Base-by-base conservation (phyloP, 192 early-diverging fungal genomes). In the Backusella psychrophila region DNA sequence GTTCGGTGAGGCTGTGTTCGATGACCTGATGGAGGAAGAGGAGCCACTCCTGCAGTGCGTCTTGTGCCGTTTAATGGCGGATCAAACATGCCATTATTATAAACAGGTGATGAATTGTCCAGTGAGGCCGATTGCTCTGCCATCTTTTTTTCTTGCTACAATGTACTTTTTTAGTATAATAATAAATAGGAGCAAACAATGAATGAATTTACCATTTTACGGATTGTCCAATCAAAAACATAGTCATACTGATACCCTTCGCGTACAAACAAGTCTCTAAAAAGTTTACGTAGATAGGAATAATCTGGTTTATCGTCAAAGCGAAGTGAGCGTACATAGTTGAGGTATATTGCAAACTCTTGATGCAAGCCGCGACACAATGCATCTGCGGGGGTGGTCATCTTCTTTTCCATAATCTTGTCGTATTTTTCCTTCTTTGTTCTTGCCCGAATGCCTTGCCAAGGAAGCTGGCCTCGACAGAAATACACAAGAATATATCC, bases 341-440 rank as follows among this genome's bases (percentile, higher is more conserved):
- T 95, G 73, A 97, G 83, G 78, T 96, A 97, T 66, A 95, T 89
- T 21, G 92, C 90, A 85, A 97, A 96, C 83, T 97, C 96, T 77
- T 87, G 87, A 31, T 94, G 94, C 70, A 91, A 91, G 6, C 93
- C 91, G 41, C 92, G 93, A 81, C 95, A 96, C 12, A 97, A 84
- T 78, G 89, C 85, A 74, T 95, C 96, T 29, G 93, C 91, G 29
- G 90, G 88, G 11, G 94, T 94, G 23, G 90, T 94, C 91, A 96
- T 94, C 88, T 97, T 97, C 86, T 94, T 95, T 70, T 96, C 95
- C 95, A 95, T 94, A 77, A 97, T 97, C 78, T 93, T 92, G 82
- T 97, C 94, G 84, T 97, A 96, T 88, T 96, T 96, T 89, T 95
- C 93, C 82, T 95, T 95, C 84, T 96, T 96, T 56, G 93, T 97